A percentile compares a stretch with the other conserved stretches of the same genome.
Evolutionary conservation across 1,284 basidiomycete genomes (phyloP).

Genomic region (Moesziomyces globuligerus): DNA sequence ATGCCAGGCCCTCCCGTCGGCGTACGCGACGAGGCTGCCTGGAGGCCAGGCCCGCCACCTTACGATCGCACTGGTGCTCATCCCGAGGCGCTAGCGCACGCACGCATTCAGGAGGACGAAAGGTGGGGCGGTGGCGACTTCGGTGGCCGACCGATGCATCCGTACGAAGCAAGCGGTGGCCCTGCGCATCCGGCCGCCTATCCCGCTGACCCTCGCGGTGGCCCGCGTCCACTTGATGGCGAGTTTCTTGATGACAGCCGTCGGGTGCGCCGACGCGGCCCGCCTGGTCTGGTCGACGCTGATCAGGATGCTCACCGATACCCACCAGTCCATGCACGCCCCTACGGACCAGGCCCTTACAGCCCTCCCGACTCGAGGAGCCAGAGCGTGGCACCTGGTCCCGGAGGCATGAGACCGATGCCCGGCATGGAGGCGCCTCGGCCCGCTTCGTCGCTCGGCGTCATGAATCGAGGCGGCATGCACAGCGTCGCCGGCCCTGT

Average conservation of each 20-base stretch:
- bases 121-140: slow-evolving; percentile 31
- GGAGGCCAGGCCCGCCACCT: slow-evolving; percentile 14
- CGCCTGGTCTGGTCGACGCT: slow-evolving; percentile 16
- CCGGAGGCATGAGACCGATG: slow-evolving; percentile 14
- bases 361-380: slow-evolving; percentile 34
- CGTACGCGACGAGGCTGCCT: slow-evolving; percentile 20
- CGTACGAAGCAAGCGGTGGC: slow-evolving; percentile 9
- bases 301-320: slow-evolving; percentile 23
- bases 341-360: slow-evolving; percentile 20
- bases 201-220: slow-evolving; percentile 8
- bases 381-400: slow-evolving; percentile 18
- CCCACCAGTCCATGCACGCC: slow-evolving; percentile 8
- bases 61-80: slow-evolving; percentile 14
- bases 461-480: slow-evolving; percentile 4
- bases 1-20: slow-evolving; percentile 13
- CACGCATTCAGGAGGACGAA: slow-evolving; percentile 23
- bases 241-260: slow-evolving; percentile 19
- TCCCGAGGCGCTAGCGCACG: slow-evolving; percentile 19
- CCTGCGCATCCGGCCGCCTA: slow-evolving; percentile 11
- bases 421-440: slow-evolving; percentile 37
- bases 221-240: slow-evolving; percentile 11
- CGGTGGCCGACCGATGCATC: slow-evolving; percentile 12
- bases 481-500: neutral
- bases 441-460: slow-evolving; percentile 25
- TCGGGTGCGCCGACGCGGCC: slow-evolving; percentile 26